Conservation (phyloP, 1,284 basidiomycete species). For the Stereum hirsutum region DNA sequence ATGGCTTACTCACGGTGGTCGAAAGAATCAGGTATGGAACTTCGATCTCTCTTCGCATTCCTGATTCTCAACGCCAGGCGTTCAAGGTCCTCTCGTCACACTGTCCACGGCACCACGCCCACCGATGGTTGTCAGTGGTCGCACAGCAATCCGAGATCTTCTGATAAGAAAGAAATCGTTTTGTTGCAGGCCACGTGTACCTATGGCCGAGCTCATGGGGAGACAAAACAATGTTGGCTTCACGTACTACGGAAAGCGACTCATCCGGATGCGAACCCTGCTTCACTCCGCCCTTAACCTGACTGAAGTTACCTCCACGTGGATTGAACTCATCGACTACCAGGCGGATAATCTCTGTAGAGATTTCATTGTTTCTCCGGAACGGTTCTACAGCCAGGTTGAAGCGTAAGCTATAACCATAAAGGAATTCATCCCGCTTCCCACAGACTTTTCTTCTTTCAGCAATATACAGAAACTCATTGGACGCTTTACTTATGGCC, state of each 20-base stretch:
- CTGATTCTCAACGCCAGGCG: no score
- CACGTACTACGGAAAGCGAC: not conserved
- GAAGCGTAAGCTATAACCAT: no score
- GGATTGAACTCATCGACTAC: not conserved
- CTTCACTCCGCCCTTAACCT: not conserved
- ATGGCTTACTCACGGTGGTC: no score
- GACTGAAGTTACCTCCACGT: not conserved
- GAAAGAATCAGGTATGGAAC: no score
- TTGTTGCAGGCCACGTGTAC: not conserved
- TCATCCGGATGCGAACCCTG: not conserved
- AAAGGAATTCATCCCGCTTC: not conserved
- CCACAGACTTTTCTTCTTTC: no score
- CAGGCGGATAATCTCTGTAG: not conserved
- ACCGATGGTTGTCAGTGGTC: not conserved
- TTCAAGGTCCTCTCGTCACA: no score
- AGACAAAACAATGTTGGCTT: not conserved
- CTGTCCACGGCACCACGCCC: no score
- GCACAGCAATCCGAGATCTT: not conserved
- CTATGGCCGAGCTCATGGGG: not conserved
- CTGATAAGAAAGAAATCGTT: not conserved
- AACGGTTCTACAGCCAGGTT: not conserved
- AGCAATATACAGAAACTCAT: not conserved
- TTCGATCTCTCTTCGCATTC: no score
- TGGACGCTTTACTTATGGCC: not conserved
- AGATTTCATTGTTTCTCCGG: not conserved